Evolutionary conservation across 768 basidiomycete species (phyloP), one percentile per base, ranked within the genome.

Genomic region (Chalciporus sphaerocephalus): DNA sequence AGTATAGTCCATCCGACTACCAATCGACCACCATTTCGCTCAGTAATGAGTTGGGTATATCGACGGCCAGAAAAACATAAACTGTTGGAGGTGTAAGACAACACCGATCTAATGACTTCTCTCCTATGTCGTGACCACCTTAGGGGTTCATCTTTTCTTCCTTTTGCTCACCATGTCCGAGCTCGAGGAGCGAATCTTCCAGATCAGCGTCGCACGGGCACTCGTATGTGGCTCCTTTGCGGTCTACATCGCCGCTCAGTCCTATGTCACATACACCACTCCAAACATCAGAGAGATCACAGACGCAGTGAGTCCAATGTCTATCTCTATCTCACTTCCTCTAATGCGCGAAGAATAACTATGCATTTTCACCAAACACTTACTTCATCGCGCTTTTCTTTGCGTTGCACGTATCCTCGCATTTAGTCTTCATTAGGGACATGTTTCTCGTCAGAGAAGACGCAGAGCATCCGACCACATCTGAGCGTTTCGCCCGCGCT

Each of bases 361-460:
- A 58, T 21, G 65, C 64, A 1, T 67, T 64, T 48, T 67, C 64
- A 4, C 62, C 65, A 15, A 58, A 64, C 44, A 62, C 65, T 0
- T 56, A 45, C 50, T 62, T 65, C 50, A 65, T 67, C 38, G 62
- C 54, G 4, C 59, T 58, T 8, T 64, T 64, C 55, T 67, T 65
- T 54, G 59, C 59, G 1, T 40, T 59, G 7, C 63, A 67, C 44
- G 50, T 57, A 11, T 43, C 63, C 24, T 40, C 63, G 10, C 61
- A 64, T 44, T 28, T 54, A 0, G 47, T 53, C 12, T 66, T 64
- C 62, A 56, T 66, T 22, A 57, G 55, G 34, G 48, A 63, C 40
- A 50, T 65, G 10, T 67, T 58, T 51, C 23, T 40, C n/a, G 18
- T 48, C 33, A 40, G 30, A 32, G 30, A 32, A 15, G 30, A 32